phyloP scores from a whole-genome alignment of 345 rosid species.

The Dipteronia sinensis region DNA sequence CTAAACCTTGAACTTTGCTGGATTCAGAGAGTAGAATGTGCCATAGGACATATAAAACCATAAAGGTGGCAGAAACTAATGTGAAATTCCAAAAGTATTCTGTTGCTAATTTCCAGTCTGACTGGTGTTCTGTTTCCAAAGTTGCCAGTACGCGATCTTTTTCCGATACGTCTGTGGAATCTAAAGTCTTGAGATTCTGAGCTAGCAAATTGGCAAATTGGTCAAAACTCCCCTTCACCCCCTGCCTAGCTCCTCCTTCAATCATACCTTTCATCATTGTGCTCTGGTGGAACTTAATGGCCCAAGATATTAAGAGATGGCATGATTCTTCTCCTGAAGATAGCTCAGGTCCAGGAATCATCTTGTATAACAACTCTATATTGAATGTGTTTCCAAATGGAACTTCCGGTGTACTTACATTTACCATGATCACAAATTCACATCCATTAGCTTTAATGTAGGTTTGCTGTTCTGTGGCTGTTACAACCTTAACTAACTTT shows the following conservation, averaged over 20 bases:
- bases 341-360: constrained; percentile 54
- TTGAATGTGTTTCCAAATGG: constrained; percentile 76
- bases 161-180: constrained; percentile 35
- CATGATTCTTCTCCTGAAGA: constrained; percentile 59
- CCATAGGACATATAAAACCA: constrained; percentile 52
- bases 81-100: constrained; percentile 72
- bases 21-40: constrained; percentile 63
- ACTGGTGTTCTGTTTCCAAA: constrained; percentile 62
- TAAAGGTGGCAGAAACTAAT: constrained; percentile 51
- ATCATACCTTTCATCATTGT: constrained; percentile 85
- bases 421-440: constrained; percentile 51
- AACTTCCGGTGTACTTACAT: constrained; percentile 78
- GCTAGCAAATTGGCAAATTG: constrained; percentile 57
- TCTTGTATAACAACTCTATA: constrained; percentile 77
- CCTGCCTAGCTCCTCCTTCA: constrained; percentile 84
- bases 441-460: constrained; percentile 60
- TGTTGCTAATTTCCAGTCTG: constrained; percentile 61
- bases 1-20: constrained; percentile 63
- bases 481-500: constrained; percentile 76
- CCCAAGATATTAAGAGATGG: constrained; percentile 73
- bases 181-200: constrained; percentile 47
- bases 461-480: constrained; percentile 76
- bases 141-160: constrained; percentile 63
- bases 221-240: constrained; percentile 76
- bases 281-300: constrained; percentile 59